Conservation (phyloP, 2,329 filamentous ascomycete genomes). For the Cytospora leucostoma region DNA sequence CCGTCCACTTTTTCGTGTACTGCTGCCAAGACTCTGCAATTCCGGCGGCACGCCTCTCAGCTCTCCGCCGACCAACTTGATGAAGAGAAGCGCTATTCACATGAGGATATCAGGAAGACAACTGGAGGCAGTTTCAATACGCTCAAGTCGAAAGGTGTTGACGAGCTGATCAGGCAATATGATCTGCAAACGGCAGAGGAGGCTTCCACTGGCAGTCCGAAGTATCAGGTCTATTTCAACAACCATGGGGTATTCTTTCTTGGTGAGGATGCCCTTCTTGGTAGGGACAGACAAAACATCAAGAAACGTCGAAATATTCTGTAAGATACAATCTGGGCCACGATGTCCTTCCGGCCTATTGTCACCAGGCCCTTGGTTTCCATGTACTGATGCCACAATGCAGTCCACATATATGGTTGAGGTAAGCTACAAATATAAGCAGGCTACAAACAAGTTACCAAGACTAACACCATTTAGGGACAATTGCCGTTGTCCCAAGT, state of each 20-base stretch:
- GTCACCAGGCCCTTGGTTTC: background rate
- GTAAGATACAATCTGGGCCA: background rate
- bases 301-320: background rate
- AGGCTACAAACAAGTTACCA: background rate
- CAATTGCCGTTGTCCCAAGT: conserved; percentile 69
- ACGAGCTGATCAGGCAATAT: background rate
- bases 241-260: background rate
- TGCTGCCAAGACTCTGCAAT: background rate
- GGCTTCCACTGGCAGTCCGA: background rate
- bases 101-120: background rate
- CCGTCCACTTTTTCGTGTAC: background rate
- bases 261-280: background rate
- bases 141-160: background rate
- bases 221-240: background rate
- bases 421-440: conserved; percentile 7
- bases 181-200: background rate
- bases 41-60: conserved; percentile 11
- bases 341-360: background rate
- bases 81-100: background rate
- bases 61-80: background rate
- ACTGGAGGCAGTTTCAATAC: background rate
- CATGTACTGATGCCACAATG: background rate
- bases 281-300: background rate
- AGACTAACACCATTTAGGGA: conserved; percentile 52
- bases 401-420: conserved; percentile 23